Evolutionary conservation across 1,284 basidiomycete species (phyloP).

Genomic region (Pascua sp.): DNA sequence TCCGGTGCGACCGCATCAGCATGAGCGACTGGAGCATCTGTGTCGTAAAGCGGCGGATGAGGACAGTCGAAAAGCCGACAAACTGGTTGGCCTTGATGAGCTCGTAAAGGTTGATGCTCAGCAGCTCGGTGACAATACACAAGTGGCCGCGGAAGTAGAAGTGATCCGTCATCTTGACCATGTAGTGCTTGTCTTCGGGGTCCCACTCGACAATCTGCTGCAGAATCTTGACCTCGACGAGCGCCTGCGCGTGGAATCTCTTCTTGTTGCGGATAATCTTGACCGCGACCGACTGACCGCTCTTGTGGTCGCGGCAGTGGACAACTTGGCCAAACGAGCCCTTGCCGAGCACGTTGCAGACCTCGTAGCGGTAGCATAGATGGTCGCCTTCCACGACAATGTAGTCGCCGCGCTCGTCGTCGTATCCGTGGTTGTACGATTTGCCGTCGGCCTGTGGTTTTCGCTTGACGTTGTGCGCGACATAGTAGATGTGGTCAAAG

Average conservation of each 20-base stretch:
- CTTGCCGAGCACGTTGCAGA: conserved; percentile 88
- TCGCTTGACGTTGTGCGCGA: conserved; percentile 26
- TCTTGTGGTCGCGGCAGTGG: conserved; percentile 92
- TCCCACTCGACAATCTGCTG: conserved; percentile 98
- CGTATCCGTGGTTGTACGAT: conserved; percentile 91
- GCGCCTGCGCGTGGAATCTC: conserved; percentile 95
- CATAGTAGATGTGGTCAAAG: conserved; percentile 76
- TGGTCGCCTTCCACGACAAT: conserved; percentile 87
- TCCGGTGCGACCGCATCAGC: conserved; percentile 91
- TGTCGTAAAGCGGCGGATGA: conserved; percentile 93
- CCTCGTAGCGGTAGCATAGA: conserved; percentile 92
- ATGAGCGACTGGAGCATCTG: conserved; percentile 90
- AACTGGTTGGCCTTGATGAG: conserved; percentile 99
- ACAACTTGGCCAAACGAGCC: conserved; percentile 98
- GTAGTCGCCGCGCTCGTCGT: conserved; percentile 98
- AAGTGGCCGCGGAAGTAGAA: conserved; percentile 98
- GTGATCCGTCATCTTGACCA: conserved; percentile 97
- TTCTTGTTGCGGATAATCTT: conserved; percentile 99
- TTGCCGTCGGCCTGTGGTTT: conserved; percentile 58
- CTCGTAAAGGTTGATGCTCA: conserved; percentile 99
- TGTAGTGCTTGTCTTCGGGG: conserved; percentile 90
- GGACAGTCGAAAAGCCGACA: conserved; percentile 87
- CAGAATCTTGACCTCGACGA: conserved; percentile 98
- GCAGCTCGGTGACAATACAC: conserved; percentile 95
- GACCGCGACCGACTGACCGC: conserved; percentile 94